Evolutionary conservation across 148 eudicot genomes (phyloP), one percentile per base, ranked within the genome.

Genomic region (Rhododendron henanense): DNA sequence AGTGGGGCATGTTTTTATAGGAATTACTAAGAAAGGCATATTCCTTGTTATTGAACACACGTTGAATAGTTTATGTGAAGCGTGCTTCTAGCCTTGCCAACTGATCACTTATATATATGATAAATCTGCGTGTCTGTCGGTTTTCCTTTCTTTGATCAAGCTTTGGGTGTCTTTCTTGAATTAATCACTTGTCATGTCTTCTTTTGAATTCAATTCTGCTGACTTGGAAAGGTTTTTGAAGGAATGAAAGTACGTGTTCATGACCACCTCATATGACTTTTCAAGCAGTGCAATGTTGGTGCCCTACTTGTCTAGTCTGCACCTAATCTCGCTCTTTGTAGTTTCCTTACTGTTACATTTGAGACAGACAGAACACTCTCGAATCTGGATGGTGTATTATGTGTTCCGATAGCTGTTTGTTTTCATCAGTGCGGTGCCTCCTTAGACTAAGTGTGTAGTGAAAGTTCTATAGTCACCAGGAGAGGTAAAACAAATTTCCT

Each of bases 281-380:
- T 33, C 21, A 31, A 31, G 76, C 57, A 81, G 83, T 28, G 82
- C 82, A 47, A 28, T 79, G 37, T 79, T 79, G n/a, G 79, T 75
- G 18, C 47, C 48, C 23, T 37, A 37, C 1, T 6, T 39, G 39
- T 16, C 41, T 48, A 44, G 81, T 48, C 55, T 79, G 21, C 31
- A 65, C 11, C 71, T 8, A 63, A 63, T 63, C 23, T n/a, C 0
- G 0, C 6, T 78, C 55, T 10, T 78, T 21, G 2, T 28, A 69
- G 16, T 4, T 69, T 69, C 75, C 74, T 28, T 3, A 69, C 35
- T 25, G 35, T 28, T 28, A 11, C 37, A 3, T 11, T 71, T 11
- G 19, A 31, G 76, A 71, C 0, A 19, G 39, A 71, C 76, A 1
- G 39, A 31, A 13, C 19, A 31, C 39, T 13, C 76, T 31, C 3